These are phyloP conservation scores for Kalmanozyma brasiliensis DNA, from an alignment of 1,284 basidiomycete genomes.

Conservation along the genomic window DNA sequence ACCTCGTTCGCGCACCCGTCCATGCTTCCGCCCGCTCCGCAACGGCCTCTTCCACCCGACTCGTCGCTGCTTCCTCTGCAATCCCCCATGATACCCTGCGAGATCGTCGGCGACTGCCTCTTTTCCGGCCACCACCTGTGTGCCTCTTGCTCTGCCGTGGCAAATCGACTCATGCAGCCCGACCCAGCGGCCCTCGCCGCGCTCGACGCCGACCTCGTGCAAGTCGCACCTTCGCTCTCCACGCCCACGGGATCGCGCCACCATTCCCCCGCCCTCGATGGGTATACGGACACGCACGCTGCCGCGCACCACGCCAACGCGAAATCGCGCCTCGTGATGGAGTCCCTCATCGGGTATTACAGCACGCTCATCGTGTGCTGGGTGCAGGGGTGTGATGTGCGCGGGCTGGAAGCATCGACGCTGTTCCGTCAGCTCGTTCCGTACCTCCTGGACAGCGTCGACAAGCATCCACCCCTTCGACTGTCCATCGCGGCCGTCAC, in stretches of 20 bases:
- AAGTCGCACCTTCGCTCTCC: conserved; percentile 33
- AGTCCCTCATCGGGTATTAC: conserved; percentile 44
- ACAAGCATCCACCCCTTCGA: conserved; percentile 24
- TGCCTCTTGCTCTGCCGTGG: conserved; percentile 34
- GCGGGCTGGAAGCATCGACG: conserved; percentile 33
- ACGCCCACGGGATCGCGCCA: conserved; percentile 31
- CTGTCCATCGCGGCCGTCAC: conserved; percentile 41
- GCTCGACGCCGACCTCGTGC: conserved; percentile 24
- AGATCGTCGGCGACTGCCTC: conserved; percentile 45
- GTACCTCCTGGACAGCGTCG: conserved; percentile 32
- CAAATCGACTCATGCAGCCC: conserved; percentile 39
- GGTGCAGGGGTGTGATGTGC: conserved; percentile 38
- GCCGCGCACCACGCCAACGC: conserved; percentile 10
- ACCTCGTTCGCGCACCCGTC: conserved; percentile 1
- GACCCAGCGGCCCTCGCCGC: conserved; percentile 23
- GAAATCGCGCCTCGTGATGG: conserved; percentile 31
- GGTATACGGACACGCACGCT: too few species aligned
- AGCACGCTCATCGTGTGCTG: conserved; percentile 45
- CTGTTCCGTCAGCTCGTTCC: conserved; percentile 35
- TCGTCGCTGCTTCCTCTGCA: conserved; percentile 7
- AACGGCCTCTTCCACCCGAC: too few species aligned
- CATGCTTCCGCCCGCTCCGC: conserved; percentile 2
- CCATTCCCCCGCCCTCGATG: conserved; percentile 25
- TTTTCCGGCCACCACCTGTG: conserved; percentile 37
- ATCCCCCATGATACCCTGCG: conserved; percentile 11